phyloP scores from a whole-genome alignment of 441 rosid species.

The Aquilaria agallochum region DNA sequence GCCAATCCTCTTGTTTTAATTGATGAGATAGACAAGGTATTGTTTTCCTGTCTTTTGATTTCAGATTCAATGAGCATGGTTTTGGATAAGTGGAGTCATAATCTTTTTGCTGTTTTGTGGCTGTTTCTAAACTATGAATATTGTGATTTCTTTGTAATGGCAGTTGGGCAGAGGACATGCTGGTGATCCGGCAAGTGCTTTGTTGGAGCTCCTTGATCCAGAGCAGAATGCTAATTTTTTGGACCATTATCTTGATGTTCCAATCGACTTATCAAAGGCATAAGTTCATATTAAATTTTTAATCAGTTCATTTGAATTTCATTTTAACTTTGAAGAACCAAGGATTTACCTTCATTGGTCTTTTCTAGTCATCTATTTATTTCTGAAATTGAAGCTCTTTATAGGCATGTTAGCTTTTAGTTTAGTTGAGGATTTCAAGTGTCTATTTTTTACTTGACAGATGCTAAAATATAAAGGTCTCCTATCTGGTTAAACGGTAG shows the following conservation, averaged over 20 bases:
- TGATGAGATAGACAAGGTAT: conserved; percentile 98
- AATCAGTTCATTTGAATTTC: too few species aligned
- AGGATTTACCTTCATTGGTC: neutral
- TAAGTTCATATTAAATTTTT: neutral
- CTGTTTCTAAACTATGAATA: neutral
- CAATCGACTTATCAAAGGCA: conserved; percentile 93
- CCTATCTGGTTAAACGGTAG: too few species aligned
- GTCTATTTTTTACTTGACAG: too few species aligned
- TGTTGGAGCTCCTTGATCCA: conserved; percentile 98
- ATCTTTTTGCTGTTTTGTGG: neutral
- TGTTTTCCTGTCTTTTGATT: conserved; percentile 1
- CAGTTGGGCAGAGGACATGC: conserved; percentile 87
- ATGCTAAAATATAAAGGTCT: too few species aligned
- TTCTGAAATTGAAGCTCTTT: neutral
- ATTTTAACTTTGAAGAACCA: too few species aligned
- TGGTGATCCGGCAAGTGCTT: conserved; percentile 95
- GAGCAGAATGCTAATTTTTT: conserved; percentile 94
- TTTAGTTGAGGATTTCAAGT: neutral
- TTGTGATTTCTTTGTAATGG: conserved; percentile 14
- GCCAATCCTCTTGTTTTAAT: conserved; percentile 94
- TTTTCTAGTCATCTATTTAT: neutral
- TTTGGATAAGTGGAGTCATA: conserved; percentile 5
- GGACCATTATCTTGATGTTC: conserved; percentile 92
- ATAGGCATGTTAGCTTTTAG: neutral
- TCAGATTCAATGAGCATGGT: conserved; percentile 10